These are phyloP conservation scores for Gentiana dahurica DNA, from an alignment of 257 asterid genomes.

Conservation along the genomic window DNA sequence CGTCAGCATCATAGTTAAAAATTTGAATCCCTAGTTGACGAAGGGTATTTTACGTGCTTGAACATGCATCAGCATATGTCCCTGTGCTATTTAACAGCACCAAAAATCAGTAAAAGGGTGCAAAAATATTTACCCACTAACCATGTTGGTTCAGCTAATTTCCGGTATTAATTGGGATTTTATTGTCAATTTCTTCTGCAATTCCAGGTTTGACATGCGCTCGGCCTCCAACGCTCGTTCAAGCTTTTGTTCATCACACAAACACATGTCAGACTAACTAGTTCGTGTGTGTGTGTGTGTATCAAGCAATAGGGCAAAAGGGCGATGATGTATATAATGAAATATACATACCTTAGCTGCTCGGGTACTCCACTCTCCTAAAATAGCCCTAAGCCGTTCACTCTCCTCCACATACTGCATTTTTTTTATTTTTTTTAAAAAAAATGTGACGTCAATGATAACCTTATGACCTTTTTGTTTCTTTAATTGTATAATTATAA, in stretches of 20 bases:
- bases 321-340: background rate
- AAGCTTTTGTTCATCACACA: slow-evolving; percentile 42
- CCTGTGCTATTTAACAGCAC: too few relatives aligned
- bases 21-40: too few relatives aligned
- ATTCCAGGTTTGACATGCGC: slow-evolving; percentile 56
- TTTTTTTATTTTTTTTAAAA: background rate
- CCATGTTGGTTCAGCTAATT: slow-evolving; percentile 26
- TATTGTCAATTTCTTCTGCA: slow-evolving; percentile 62
- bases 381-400: slow-evolving; percentile 88
- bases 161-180: slow-evolving; percentile 36
- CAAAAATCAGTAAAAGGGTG: slow-evolving; percentile 1
- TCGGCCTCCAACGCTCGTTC: slow-evolving; percentile 92
- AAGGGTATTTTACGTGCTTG: too few relatives aligned
- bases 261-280: slow-evolving; percentile 13
- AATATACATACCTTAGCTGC: slow-evolving; percentile 71
- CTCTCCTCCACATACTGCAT: slow-evolving; percentile 90
- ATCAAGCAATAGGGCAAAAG: slow-evolving; percentile 7
- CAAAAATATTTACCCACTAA: slow-evolving; percentile 2
- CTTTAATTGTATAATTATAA: too few relatives aligned
- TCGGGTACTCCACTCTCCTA: slow-evolving; percentile 95
- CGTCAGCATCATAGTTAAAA: too few relatives aligned
- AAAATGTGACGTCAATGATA: too few relatives aligned
- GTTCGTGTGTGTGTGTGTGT: background rate
- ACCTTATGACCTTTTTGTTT: too few relatives aligned
- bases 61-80: too few relatives aligned